Percentiles rank a stretch among this genome's conserved stretches.
Conservation (phyloP, 2,329 filamentous ascomycete species). For the Alternaria ventricosa region DNA sequence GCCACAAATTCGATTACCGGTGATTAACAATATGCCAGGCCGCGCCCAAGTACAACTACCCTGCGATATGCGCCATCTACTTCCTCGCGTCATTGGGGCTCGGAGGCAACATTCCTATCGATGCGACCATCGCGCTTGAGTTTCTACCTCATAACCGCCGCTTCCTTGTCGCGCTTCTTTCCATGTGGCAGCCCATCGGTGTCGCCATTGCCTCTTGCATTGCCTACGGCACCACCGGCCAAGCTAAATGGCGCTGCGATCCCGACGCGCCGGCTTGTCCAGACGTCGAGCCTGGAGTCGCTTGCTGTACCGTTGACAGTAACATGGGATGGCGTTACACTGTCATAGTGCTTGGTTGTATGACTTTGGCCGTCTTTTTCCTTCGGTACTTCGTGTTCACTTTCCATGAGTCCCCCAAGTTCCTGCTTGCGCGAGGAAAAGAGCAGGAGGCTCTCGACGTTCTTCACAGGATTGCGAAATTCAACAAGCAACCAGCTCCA, state of each 20-base stretch:
- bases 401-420: slow-evolving; percentile 40
- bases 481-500: slow-evolving; percentile 33
- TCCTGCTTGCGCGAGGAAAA: slow-evolving; percentile 30
- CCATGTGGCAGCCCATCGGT: slow-evolving; percentile 41
- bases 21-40: slow-evolving; percentile 21
- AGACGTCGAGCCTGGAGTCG: background rate
- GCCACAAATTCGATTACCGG: background rate
- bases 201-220: slow-evolving; percentile 36
- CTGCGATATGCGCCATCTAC: slow-evolving; percentile 37
- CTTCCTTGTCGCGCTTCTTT: slow-evolving; percentile 37
- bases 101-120: slow-evolving; percentile 39
- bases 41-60: slow-evolving; percentile 39
- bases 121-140: slow-evolving; percentile 36
- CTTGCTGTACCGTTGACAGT: slow-evolving; percentile 15
- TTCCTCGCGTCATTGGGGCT: slow-evolving; percentile 35
- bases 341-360: slow-evolving; percentile 34
- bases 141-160: slow-evolving; percentile 36
- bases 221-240: slow-evolving; percentile 31
- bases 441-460: slow-evolving; percentile 38
- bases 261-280: slow-evolving; percentile 24
- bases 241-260: slow-evolving; percentile 38
- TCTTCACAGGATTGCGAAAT: slow-evolving; percentile 36
- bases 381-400: slow-evolving; percentile 38
- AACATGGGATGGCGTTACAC: slow-evolving; percentile 44
- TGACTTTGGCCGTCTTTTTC: slow-evolving; percentile 36